Conservation (phyloP, 2,329 filamentous ascomycete species). For the Biscogniauxia mediterranea region DNA sequence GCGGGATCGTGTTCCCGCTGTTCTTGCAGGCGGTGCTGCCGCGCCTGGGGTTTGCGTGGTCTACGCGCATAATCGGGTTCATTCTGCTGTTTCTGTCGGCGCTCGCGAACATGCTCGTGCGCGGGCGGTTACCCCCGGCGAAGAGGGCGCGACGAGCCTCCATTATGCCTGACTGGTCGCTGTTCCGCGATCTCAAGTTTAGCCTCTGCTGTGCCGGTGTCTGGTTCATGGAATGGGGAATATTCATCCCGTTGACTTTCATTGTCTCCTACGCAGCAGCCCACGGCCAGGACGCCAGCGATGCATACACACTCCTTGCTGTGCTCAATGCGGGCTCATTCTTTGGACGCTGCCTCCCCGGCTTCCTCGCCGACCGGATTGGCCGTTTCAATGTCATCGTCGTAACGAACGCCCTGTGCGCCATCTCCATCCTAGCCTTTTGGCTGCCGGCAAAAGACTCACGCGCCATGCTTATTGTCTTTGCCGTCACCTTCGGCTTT, state of each 20-base stretch:
- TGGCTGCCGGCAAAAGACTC: slow-evolving; percentile 66
- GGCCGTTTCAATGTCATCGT: slow-evolving; percentile 83
- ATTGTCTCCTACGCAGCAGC: slow-evolving; percentile 50
- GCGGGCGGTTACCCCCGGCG: slow-evolving; percentile 53
- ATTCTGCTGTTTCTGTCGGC: slow-evolving; percentile 47
- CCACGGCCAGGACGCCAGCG: slow-evolving; percentile 56
- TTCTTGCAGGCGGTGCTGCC: slow-evolving; percentile 46
- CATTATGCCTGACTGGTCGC: slow-evolving; percentile 57
- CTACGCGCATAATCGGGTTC: slow-evolving; percentile 48
- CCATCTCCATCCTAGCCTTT: slow-evolving; percentile 58
- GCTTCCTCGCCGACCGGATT: slow-evolving; percentile 70
- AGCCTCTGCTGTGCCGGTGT: slow-evolving; percentile 59
- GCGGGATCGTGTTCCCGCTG: slow-evolving; percentile 63
- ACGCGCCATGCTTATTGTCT: slow-evolving; percentile 61
- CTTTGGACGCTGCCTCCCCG: slow-evolving; percentile 73
- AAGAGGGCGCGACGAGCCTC: slow-evolving; percentile 40
- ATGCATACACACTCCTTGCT: slow-evolving; percentile 74
- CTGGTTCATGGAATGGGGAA: slow-evolving; percentile 65
- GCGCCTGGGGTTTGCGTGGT: slow-evolving; percentile 48
- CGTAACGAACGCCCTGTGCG: slow-evolving; percentile 56
- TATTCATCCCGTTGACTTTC: slow-evolving; percentile 28
- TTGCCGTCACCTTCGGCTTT: slow-evolving; percentile 73
- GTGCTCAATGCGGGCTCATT: slow-evolving; percentile 78
- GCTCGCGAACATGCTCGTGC: slow-evolving; percentile 47
- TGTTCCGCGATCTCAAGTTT: slow-evolving; percentile 61